A percentile compares a stretch with the other conserved stretches of the same genome.
phyloP scores from a whole-genome alignment of 2,329 filamentous ascomycete genomes.

The Xylaria hypoxylon region DNA sequence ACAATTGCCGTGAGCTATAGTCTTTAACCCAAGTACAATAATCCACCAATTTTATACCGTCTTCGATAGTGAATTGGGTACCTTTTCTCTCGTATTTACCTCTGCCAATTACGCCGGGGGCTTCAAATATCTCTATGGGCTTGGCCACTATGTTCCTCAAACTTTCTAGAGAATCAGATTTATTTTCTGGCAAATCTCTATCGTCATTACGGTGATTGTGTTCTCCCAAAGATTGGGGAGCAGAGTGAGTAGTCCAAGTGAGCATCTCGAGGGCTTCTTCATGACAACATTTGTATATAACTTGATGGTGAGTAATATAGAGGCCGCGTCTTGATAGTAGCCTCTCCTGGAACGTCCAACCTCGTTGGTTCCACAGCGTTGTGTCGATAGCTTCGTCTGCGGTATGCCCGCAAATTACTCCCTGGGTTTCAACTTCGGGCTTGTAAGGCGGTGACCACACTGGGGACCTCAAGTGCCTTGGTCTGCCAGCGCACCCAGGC shows the following conservation, averaged over 20 bases:
- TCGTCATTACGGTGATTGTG: background rate
- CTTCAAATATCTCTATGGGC: background rate
- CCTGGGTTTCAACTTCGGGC: background rate
- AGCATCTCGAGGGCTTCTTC: constrained; percentile 31
- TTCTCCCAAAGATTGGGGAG: background rate
- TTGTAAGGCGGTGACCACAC: background rate
- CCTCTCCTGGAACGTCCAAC: constrained; percentile 37
- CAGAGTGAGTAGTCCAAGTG: constrained; percentile 18
- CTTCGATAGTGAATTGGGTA: background rate
- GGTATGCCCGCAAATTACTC: background rate
- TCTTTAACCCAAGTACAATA: constrained; percentile 38
- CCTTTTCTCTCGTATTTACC: background rate
- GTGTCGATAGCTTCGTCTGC: background rate
- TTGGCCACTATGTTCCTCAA: background rate
- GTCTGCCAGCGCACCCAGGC: constrained; percentile 1
- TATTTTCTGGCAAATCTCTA: background rate
- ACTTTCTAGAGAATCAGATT: too few relatives aligned
- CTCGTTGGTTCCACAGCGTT: constrained; percentile 35
- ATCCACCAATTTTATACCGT: constrained; percentile 18
- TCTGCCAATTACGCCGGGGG: background rate
- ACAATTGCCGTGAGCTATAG: constrained; percentile 32
- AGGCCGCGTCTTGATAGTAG: constrained; percentile 29
- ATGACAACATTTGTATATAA: constrained; percentile 33
- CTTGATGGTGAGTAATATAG: constrained; percentile 34
- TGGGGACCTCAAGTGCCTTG: background rate